Evolutionary conservation across 2,329 filamentous ascomycete genomes (phyloP).

Genomic region (Neofusicoccum laricinum): DNA sequence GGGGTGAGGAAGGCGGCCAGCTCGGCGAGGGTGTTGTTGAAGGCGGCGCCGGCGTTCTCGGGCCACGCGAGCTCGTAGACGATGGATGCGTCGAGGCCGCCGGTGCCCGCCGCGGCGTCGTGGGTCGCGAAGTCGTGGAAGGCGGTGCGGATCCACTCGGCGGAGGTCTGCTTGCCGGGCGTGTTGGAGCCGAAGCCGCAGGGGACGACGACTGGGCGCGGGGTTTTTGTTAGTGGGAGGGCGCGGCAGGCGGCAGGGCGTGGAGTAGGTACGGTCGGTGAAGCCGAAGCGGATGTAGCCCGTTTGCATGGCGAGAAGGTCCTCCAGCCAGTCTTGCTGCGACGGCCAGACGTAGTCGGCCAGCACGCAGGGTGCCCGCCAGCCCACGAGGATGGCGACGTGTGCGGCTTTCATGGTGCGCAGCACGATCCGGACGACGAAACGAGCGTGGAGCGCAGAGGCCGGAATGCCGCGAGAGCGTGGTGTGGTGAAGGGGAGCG

Average conservation of each 20-base stretch:
- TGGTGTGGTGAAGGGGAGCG: too few relatives aligned
- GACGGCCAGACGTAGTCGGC: conserved; percentile 6
- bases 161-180: background rate
- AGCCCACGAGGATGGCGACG: background rate
- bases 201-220: background rate
- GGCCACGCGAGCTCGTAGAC: background rate
- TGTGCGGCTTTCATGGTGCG: background rate
- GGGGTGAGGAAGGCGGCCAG: background rate
- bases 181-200: background rate
- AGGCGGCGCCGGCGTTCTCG: conserved; percentile 7
- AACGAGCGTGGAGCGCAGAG: too few relatives aligned
- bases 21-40: background rate
- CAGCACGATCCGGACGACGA: too few relatives aligned
- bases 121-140: conserved; percentile 11
- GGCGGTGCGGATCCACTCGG: conserved; percentile 6
- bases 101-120: background rate
- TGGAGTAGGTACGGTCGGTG: background rate
- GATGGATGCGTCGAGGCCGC: conserved; percentile 13
- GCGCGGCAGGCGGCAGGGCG: too few relatives aligned
- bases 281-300: conserved; percentile 9
- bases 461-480: too few relatives aligned
- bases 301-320: background rate
- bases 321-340: background rate
- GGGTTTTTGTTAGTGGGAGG: too few relatives aligned
- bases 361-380: background rate